Evolutionary conservation across 768 basidiomycete genomes (phyloP), one percentile per base, ranked within the genome.

Genomic region (Auriscalpium orientale): DNA sequence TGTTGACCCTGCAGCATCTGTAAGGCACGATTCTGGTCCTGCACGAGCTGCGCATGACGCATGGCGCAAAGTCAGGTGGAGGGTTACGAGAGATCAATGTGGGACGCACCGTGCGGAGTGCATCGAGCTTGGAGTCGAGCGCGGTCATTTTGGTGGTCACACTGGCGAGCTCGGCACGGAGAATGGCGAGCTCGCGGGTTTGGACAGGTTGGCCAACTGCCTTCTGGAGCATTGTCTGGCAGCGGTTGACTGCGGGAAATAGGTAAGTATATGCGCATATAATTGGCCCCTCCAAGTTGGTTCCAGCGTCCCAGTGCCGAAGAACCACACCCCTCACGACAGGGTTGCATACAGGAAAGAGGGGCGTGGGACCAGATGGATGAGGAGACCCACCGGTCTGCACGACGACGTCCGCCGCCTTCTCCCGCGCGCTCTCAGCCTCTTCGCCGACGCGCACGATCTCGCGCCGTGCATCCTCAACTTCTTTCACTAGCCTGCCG

Each of bases 381-480:
- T 9, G 7, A 2, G 16, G 7, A 45, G 20, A 73, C 79, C 56
- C 63, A 82, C 85, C 76, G 20, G 83, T 70, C 65, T 80, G 80
- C 1, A 79, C 71, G 8, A 85, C 73, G 53, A 84, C 83, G 21
- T 77, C 72, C 4, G 76, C 67, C 15, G 87, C 71, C 21, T 72
- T 72, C 58, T 88, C 85, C 20, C 78, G 79, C 54, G 82, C 82
- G 22, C 73, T 72, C 57, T 85, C 78, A 57, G 85, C 85, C n/a
- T 82, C 68, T 21, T 74, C 74, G 58, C 82, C 78, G 2, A 80
- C 76, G 7, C 73, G 69, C 21, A 73, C 69, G 34, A 88, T 74
- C 60, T 86, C 82, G 7, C 70, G 66, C 59, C 75, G 77, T 22
- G 82, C 73, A 35, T 79, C 74, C 13, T 81, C 79, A 12, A 86